These are phyloP conservation scores for Macrolepiota fuliginosa DNA, from an alignment of 768 basidiomycete genomes.

Conservation along the genomic window DNA sequence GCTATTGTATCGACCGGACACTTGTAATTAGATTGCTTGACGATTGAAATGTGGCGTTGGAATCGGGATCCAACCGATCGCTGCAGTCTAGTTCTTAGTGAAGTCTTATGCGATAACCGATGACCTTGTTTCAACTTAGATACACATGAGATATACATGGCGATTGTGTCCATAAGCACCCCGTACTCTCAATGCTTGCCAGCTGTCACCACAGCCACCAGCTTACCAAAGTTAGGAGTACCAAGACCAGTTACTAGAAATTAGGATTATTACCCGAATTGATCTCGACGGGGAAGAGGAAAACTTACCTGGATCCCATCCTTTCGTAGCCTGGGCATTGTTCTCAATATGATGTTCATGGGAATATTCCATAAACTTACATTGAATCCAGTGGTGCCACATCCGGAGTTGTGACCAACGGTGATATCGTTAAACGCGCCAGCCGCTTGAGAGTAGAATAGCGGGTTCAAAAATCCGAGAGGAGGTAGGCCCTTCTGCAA, in stretches of 20 bases:
- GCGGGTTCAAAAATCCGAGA: slow-evolving; percentile 65
- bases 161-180: neutral
- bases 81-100: neutral
- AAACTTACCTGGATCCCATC: slow-evolving; percentile 59
- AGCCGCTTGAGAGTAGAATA: slow-evolving; percentile 45
- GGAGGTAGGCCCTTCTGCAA: slow-evolving; percentile 38
- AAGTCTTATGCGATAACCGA: neutral
- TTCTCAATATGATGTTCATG: neutral
- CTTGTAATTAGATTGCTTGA: neutral
- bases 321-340: slow-evolving; percentile 37
- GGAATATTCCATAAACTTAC: neutral
- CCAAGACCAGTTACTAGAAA: slow-evolving; percentile 48
- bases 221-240: slow-evolving; percentile 51
- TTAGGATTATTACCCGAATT: neutral
- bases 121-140: neutral
- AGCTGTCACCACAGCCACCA: slow-evolving; percentile 34
- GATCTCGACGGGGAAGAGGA: neutral
- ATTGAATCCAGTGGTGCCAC: slow-evolving; percentile 56
- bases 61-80: neutral
- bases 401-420: slow-evolving; percentile 48
- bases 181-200: neutral
- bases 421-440: slow-evolving; percentile 56
- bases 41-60: neutral
- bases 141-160: neutral
- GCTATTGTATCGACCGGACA: neutral